Evolutionary conservation across 371 early-diverging fungal species (phyloP).

Genomic region (Mucor mucedo): DNA sequence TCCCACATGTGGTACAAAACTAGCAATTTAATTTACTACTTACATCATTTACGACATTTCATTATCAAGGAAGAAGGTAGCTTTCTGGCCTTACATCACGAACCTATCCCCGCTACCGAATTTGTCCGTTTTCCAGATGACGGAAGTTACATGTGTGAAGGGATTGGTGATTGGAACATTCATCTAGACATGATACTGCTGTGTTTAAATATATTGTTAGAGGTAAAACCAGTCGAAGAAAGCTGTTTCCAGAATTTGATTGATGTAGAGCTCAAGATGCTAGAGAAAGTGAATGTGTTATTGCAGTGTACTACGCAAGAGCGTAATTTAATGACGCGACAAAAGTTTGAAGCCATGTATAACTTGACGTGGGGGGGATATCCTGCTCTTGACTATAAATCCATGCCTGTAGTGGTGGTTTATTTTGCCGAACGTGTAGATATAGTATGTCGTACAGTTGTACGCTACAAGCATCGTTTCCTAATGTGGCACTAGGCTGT

Average conservation of each 20-base stretch:
- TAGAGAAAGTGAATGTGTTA: not conserved
- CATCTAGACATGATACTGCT: not conserved
- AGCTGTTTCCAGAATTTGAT: not conserved
- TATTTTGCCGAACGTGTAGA: not conserved
- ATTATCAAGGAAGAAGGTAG: not conserved
- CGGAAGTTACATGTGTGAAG: slow-evolving; percentile 4
- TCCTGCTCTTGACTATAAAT: not conserved
- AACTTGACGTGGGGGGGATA: not conserved
- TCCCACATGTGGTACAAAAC: not conserved
- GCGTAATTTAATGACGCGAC: not conserved
- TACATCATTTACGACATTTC: not conserved
- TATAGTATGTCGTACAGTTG: not conserved
- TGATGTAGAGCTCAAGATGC: not conserved
- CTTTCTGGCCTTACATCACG: not conserved
- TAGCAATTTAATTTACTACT: not conserved
- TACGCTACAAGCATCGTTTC: too few species aligned
- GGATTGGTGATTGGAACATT: slow-evolving; percentile 10
- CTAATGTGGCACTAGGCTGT: too few species aligned
- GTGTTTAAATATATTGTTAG: not conserved
- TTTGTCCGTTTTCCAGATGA: not conserved
- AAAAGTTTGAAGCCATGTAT: slow-evolving; percentile 6
- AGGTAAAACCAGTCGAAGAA: not conserved
- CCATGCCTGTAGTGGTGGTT: not conserved
- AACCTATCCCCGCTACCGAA: not conserved
- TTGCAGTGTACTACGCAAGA: not conserved